These are phyloP conservation scores for Colletotrichum sp. DNA, from an alignment of 2,329 filamentous ascomycete species.

Conservation along the genomic window DNA sequence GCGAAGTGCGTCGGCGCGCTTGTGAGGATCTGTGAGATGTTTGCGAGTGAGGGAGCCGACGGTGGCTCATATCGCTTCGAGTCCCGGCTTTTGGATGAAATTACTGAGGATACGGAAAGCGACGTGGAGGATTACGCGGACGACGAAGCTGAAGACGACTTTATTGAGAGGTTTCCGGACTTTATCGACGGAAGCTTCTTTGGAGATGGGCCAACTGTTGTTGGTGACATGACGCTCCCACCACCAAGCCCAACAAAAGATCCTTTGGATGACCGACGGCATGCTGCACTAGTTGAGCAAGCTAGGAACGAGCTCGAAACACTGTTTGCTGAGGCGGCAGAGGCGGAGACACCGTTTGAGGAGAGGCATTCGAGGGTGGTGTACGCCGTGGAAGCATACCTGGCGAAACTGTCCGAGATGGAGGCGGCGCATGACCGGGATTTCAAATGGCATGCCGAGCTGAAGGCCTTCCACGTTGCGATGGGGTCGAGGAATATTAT, in stretches of 20 bases:
- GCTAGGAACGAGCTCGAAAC: slow-evolving; percentile 8
- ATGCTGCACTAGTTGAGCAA: neutral
- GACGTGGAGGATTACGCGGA: neutral
- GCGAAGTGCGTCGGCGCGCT: slow-evolving; percentile 1
- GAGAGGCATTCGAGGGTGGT: slow-evolving; percentile 10
- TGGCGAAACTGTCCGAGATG: neutral
- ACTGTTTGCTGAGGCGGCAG: neutral
- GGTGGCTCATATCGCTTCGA: neutral
- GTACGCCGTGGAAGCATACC: slow-evolving; percentile 14
- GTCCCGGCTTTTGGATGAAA: neutral
- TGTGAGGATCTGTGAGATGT: slow-evolving; percentile 15
- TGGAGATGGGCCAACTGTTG: neutral
- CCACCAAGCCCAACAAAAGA: neutral
- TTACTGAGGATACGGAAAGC: neutral
- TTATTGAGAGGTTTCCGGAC: neutral
- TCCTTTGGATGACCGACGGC: neutral
- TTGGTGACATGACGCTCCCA: neutral
- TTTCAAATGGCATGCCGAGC: slow-evolving; percentile 10
- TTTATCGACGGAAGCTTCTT: neutral
- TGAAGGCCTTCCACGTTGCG: neutral
- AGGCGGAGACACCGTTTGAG: neutral
- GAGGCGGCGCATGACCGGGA: slow-evolving; percentile 9
- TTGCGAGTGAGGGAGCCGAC: slow-evolving; percentile 5
- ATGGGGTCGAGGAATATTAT: neutral
- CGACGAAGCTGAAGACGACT: slow-evolving; percentile 4